Evolutionary conservation across 116 monocot genomes (phyloP).

Genomic region (Trichopus zeylanicus): DNA sequence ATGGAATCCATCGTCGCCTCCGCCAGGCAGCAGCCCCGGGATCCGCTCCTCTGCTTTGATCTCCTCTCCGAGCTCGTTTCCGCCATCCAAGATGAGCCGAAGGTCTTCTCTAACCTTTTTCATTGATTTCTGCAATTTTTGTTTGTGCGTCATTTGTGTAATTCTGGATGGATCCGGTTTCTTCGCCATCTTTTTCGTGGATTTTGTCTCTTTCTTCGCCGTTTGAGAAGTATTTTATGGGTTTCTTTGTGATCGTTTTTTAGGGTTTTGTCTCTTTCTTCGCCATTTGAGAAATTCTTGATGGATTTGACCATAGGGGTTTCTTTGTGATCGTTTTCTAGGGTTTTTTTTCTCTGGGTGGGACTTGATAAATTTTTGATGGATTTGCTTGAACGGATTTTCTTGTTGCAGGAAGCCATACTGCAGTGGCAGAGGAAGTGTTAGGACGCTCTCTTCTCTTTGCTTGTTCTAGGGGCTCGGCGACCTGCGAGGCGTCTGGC

Average conservation of each 20-base stretch:
- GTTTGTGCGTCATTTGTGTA: too few relatives aligned
- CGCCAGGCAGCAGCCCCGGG: slow-evolving; percentile 67
- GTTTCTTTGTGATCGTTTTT: too few relatives aligned
- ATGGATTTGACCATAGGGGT: too few relatives aligned
- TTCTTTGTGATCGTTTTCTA: not conserved
- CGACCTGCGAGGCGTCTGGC: slow-evolving; percentile 77
- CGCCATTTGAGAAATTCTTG: too few relatives aligned
- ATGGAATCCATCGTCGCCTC: slow-evolving; percentile 87
- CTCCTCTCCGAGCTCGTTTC: slow-evolving; percentile 86
- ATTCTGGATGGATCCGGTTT: too few relatives aligned
- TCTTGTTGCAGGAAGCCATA: slow-evolving; percentile 57
- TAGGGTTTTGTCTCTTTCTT: too few relatives aligned
- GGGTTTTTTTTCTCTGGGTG: not conserved
- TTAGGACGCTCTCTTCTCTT: slow-evolving; percentile 82
- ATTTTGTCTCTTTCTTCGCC: too few relatives aligned
- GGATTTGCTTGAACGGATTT: not conserved
- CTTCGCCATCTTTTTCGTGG: too few relatives aligned
- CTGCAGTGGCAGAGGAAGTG: slow-evolving; percentile 89
- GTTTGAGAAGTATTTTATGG: too few relatives aligned
- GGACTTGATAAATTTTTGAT: not conserved
- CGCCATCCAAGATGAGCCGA: slow-evolving; percentile 70
- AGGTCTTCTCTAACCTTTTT: slow-evolving; percentile 20
- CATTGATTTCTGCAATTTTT: not conserved
- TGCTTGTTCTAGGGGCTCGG: slow-evolving; percentile 70
- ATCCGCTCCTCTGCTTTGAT: slow-evolving; percentile 93